Percentiles rank a stretch among this genome's conserved stretches.
Conservation (phyloP, 257 asterid genomes). For the Jaltomata sinuosa region DNA sequence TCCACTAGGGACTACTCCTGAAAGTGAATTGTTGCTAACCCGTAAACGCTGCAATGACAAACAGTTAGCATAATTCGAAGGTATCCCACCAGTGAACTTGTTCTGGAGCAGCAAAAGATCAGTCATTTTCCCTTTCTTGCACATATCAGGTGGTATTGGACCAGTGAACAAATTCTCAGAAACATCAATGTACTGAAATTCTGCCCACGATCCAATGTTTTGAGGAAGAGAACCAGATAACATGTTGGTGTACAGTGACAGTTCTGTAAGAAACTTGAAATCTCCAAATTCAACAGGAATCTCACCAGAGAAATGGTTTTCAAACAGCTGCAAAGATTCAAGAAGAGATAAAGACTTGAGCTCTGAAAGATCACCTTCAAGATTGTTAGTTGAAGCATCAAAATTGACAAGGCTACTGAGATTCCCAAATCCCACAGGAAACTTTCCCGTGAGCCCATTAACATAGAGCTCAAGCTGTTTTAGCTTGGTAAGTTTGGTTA, state of each 20-base stretch:
- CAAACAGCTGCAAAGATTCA: conserved; percentile 26
- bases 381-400: conserved; percentile 24
- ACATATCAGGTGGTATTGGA: conserved; percentile 41
- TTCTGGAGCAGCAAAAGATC: conserved; percentile 27
- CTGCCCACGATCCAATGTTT: conserved; percentile 34
- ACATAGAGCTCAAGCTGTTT: conserved; percentile 27
- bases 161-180: conserved; percentile 28
- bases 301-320: conserved; percentile 30
- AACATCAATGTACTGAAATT: conserved; percentile 22
- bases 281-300: conserved; percentile 35
- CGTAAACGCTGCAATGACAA: conserved; percentile 22
- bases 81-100: conserved; percentile 30
- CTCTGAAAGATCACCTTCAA: conserved; percentile 32
- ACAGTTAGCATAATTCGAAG: conserved; percentile 28
- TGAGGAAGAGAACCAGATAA: conserved; percentile 30
- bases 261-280: conserved; percentile 14
- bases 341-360: conserved; percentile 18
- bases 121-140: conserved; percentile 20
- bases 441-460: conserved; percentile 23
- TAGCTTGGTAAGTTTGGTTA: conserved; percentile 23
- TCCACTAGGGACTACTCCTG: conserved; percentile 27
- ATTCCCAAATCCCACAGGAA: conserved; percentile 29
- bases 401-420: conserved; percentile 20
- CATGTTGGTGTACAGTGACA: conserved; percentile 24
- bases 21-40: conserved; percentile 29